phyloP scores from a whole-genome alignment of 129 eudicot genomes.

The Pittosporum tobira region DNA sequence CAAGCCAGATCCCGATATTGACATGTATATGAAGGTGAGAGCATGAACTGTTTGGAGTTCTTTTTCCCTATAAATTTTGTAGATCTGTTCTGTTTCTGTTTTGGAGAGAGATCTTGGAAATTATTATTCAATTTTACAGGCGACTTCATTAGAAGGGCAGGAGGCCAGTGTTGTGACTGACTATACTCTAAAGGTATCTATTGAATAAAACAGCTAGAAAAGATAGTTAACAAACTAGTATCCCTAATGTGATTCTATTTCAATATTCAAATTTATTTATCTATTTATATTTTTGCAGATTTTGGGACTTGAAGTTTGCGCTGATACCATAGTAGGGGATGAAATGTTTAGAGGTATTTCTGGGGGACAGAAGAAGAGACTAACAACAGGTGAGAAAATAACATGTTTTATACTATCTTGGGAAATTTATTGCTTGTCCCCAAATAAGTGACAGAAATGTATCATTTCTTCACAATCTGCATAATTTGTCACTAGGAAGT shows the following conservation, averaged over 20 bases:
- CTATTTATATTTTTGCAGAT: constrained; percentile 29
- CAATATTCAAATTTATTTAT: neutral
- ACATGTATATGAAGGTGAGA: constrained; percentile 61
- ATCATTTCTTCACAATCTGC: neutral
- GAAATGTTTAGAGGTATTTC: constrained; percentile 76
- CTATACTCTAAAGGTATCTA: constrained; percentile 55
- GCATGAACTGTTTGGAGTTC: neutral
- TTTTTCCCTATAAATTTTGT: neutral
- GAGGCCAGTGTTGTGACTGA: constrained; percentile 60
- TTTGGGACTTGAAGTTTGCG: constrained; percentile 69
- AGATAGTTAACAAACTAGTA: constrained; percentile 7
- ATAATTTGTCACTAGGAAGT: neutral
- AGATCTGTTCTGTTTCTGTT: neutral
- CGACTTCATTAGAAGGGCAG: constrained; percentile 64
- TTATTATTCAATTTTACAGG: constrained; percentile 24
- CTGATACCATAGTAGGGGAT: constrained; percentile 65
- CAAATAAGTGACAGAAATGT: neutral
- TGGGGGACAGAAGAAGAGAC: constrained; percentile 71
- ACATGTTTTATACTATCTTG: too few relatives aligned
- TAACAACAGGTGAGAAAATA: constrained; percentile 51
- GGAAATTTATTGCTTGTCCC: neutral
- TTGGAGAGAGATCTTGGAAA: neutral
- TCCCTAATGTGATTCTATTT: neutral
- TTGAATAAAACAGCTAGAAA: constrained; percentile 10
- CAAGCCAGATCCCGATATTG: constrained; percentile 67